Evolutionary conservation across 1,284 basidiomycete genomes (phyloP).

Genomic region (Cryptococcus amylolentus): DNA sequence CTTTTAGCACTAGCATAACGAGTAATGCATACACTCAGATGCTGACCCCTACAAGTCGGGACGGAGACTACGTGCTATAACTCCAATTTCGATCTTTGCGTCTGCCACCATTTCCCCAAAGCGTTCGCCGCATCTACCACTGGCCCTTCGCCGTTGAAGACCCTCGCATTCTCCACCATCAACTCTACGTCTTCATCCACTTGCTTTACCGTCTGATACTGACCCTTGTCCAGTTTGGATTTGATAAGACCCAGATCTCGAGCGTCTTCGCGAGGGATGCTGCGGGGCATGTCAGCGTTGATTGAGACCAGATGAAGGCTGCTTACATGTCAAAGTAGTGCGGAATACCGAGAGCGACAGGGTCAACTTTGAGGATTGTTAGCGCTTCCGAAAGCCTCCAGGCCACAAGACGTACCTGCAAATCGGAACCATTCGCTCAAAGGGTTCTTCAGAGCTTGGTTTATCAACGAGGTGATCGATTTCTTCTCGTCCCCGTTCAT

Average conservation of each 20-base stretch:
- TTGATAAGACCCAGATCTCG: conserved; percentile 82
- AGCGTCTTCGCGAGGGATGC: conserved; percentile 60
- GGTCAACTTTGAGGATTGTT: conserved; percentile 32
- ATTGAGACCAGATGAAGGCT: conserved; percentile 62
- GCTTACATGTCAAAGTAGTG: conserved; percentile 46
- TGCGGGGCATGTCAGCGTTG: conserved; percentile 35
- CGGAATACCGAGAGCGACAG: conserved; percentile 37
- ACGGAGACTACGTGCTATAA: not conserved
- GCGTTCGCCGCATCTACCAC: conserved; percentile 35
- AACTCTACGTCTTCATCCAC: conserved; percentile 46
- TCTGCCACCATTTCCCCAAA: conserved; percentile 40
- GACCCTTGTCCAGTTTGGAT: conserved; percentile 63
- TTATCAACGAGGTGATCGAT: conserved; percentile 68
- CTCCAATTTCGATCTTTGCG: conserved; percentile 38
- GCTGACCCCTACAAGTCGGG: too few relatives aligned
- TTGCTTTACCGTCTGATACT: conserved; percentile 29
- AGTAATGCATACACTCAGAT: too few relatives aligned
- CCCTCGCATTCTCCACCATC: conserved; percentile 46
- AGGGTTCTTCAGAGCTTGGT: conserved; percentile 66
- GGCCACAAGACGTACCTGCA: conserved; percentile 53
- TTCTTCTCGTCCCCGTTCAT: conserved; percentile 78
- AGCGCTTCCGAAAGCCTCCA: not conserved
- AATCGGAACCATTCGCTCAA: conserved; percentile 76
- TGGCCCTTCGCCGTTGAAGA: conserved; percentile 43
- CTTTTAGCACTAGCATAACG: too few relatives aligned